Conservation (phyloP, 371 early-diverging fungal genomes). For the Entomophthora muscae region DNA sequence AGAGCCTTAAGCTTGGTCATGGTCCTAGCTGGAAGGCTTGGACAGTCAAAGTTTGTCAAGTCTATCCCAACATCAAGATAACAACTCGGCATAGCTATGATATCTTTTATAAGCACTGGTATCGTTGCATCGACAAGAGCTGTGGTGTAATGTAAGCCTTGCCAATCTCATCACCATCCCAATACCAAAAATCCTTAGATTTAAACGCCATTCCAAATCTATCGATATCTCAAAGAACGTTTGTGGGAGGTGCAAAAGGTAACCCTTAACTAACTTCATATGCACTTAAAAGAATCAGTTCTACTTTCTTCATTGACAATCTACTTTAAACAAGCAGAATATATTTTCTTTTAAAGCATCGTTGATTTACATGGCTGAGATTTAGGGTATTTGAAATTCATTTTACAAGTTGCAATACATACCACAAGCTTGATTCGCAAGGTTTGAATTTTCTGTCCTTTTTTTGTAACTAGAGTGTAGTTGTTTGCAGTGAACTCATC, state of each 20-base stretch:
- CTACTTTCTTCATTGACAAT: too few relatives aligned
- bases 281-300: too few relatives aligned
- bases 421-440: background rate
- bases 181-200: background rate
- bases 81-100: background rate
- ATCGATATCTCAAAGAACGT: background rate
- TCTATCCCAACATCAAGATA: background rate
- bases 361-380: background rate
- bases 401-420: background rate
- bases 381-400: background rate
- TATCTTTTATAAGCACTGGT: background rate
- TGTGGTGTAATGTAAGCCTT: background rate
- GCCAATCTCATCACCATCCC: background rate
- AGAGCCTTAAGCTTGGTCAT: background rate
- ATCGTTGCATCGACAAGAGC: background rate
- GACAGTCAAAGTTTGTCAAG: background rate
- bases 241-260: background rate
- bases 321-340: too few relatives aligned
- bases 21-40: background rate
- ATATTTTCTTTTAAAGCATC: background rate
- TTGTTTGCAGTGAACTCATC: background rate
- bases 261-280: background rate
- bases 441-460: background rate
- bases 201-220: background rate
- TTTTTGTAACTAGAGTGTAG: background rate